Evolutionary conservation across 305 asterid genomes (phyloP), one percentile per base, ranked within the genome.

Genomic region (Striga hermonthica): DNA sequence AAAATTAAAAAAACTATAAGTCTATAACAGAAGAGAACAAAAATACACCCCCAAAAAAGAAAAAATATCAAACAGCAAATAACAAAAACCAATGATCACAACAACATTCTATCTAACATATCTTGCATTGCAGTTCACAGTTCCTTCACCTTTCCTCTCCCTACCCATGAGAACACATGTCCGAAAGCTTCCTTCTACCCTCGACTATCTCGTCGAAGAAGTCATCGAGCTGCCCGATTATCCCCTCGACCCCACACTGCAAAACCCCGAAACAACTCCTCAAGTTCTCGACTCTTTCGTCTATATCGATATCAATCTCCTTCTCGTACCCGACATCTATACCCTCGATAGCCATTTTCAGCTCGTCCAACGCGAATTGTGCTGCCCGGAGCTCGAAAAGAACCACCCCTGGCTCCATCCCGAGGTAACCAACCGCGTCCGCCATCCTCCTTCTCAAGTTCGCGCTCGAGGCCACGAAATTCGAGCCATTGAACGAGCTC

Each of bases 81-180:
- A n/a, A 11, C 13, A 10, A 45, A 45, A 45, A n/a, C n/a, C 14
- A 11, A 45, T 45, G 12, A 45, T 45, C 52, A 45, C 52, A 45
- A 22, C 31, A 22, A 22, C 31, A 22, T 22, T 22, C 31, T 22
- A 22, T 22, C 31, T 22, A 22, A 22, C 31, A 22, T 22, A 22
- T 22, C 31, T 22, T 22, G 31, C 31, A 22, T 22, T 22, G 31
- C 31, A 22, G 1, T 22, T 22, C 31, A 22, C 31, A 22, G 5
- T 44, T 10, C 50, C n/a, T 13, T 44, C 50, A 48, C 5, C 11
- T 44, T 7, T 4, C 50, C 12, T 4, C 38, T 53, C 15, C 53
- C 81, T 79, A 89, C 69, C 88, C 79, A 72, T 82, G 81, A 60
- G 90, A 79, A 69, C 95, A 87, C 84, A 90, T 81, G 73, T 87